Evolutionary conservation across 352 stramenopile genomes (phyloP).

Genomic region (Peronospora tabacina): DNA sequence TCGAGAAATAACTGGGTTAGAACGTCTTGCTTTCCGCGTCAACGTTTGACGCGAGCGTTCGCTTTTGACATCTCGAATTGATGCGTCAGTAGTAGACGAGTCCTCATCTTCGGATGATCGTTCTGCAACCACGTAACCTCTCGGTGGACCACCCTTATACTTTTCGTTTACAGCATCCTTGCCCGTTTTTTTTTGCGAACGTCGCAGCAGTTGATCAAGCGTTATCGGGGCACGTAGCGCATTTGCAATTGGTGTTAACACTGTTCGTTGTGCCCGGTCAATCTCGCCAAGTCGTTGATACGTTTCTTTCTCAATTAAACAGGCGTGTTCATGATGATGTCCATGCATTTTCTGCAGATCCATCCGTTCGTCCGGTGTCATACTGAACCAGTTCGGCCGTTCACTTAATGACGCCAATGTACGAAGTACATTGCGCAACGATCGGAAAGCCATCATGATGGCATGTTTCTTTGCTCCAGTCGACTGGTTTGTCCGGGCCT

Average conservation of each 20-base stretch:
- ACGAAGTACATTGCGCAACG: constrained; percentile 24
- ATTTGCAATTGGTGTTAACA: constrained; percentile 16
- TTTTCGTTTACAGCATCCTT: constrained; percentile 15
- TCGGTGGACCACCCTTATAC: constrained; percentile 8
- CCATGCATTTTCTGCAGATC: constrained; percentile 29
- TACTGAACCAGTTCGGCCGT: constrained; percentile 34
- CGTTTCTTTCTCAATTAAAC: constrained; percentile 29
- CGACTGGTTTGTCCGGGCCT: constrained; percentile 26
- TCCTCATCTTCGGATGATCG: constrained; percentile 9
- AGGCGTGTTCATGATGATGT: constrained; percentile 28
- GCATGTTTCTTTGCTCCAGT: constrained; percentile 29
- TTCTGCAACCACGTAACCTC: constrained; percentile 17
- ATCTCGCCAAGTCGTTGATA: constrained; percentile 29
- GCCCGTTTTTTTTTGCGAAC: constrained; percentile 14
- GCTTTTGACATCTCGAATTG: constrained; percentile 7
- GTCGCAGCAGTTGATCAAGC: constrained; percentile 17
- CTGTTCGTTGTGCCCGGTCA: constrained; percentile 17
- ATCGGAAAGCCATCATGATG: constrained; percentile 31
- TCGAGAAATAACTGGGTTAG: constrained; percentile 1
- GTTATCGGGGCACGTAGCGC: constrained; percentile 18
- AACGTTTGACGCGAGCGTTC: constrained; percentile 18
- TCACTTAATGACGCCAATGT: constrained; percentile 25
- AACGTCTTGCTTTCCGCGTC: constrained; percentile 1
- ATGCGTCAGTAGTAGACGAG: constrained; percentile 7
- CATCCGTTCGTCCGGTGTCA: constrained; percentile 29